phyloP scores from a whole-genome alignment of 2,329 filamentous ascomycete species.

The Periconia macrospinosa region DNA sequence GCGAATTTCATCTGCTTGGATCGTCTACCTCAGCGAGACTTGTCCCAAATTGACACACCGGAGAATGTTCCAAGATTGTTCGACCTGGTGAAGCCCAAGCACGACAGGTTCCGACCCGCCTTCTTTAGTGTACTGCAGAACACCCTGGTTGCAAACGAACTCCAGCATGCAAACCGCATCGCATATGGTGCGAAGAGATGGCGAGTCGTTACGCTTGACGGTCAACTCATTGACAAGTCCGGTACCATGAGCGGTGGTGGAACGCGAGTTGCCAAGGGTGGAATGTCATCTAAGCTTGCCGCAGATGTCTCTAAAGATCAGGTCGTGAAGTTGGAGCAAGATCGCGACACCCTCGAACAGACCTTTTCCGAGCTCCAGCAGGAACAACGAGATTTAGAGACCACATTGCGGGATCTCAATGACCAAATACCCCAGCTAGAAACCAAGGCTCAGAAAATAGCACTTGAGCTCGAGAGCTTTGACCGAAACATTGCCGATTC shows the following conservation, averaged over 20 bases:
- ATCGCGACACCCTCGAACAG: conserved; percentile 81
- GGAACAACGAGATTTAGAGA: conserved; percentile 78
- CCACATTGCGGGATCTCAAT: conserved; percentile 69
- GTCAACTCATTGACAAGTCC: conserved; percentile 95
- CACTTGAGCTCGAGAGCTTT: conserved; percentile 84
- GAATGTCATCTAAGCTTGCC: conserved; percentile 96
- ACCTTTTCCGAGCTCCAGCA: conserved; percentile 84
- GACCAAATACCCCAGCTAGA: conserved; percentile 82
- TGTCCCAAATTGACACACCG: conserved; percentile 81
- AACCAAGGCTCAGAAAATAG: conserved; percentile 88
- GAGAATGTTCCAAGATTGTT: conserved; percentile 92
- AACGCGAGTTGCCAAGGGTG: conserved; percentile 82
- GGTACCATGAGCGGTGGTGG: conserved; percentile 99
- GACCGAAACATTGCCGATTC: conserved; percentile 83
- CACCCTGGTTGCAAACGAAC: conserved; percentile 87
- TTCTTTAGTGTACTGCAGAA: conserved; percentile 97
- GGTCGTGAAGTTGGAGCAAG: conserved; percentile 81
- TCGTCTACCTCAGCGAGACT: conserved; percentile 75
- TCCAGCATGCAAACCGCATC: conserved; percentile 95
- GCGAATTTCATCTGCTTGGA: conserved; percentile 97
- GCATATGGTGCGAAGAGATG: conserved; percentile 92
- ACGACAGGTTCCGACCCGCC: conserved; percentile 82
- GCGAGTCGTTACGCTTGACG: conserved; percentile 94
- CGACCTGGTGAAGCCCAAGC: conserved; percentile 86
- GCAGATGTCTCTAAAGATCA: conserved; percentile 85